phyloP scores from a whole-genome alignment of 2,329 filamentous ascomycete genomes.

The Fusarium pseudocircinatum region DNA sequence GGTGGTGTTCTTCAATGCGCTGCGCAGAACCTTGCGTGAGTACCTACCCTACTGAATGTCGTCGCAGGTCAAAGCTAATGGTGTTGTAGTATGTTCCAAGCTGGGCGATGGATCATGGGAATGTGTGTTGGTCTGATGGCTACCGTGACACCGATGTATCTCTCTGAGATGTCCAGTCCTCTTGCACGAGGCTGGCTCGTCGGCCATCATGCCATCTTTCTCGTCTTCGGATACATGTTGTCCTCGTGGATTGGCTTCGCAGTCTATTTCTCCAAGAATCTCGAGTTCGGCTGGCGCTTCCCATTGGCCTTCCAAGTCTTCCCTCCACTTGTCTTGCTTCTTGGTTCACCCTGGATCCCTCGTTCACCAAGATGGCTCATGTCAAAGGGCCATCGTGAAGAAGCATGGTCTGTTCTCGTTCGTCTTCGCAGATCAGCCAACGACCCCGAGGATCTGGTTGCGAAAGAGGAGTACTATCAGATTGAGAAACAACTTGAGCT shows the following conservation, averaged over 20 bases:
- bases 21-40: slow-evolving; percentile 54
- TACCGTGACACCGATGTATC: slow-evolving; percentile 50
- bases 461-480: slow-evolving; percentile 58
- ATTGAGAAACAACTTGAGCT: slow-evolving; percentile 56
- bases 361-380: slow-evolving; percentile 60
- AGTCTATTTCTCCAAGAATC: slow-evolving; percentile 45
- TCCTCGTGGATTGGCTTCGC: slow-evolving; percentile 53
- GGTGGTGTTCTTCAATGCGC: slow-evolving; percentile 59
- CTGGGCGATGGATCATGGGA: slow-evolving; percentile 57
- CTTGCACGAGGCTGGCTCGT: slow-evolving; percentile 59
- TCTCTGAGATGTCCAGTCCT: slow-evolving; percentile 47
- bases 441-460: slow-evolving; percentile 52
- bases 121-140: slow-evolving; percentile 53
- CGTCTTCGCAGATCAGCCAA: slow-evolving; percentile 42
- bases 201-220: slow-evolving; percentile 59
- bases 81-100: slow-evolving; percentile 47
- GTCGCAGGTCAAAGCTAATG: background rate
- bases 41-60: fast-evolving
- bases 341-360: slow-evolving; percentile 50
- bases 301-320: slow-evolving; percentile 55
- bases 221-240: slow-evolving; percentile 57
- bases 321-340: slow-evolving; percentile 49
- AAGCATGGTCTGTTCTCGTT: slow-evolving; percentile 55
- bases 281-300: slow-evolving; percentile 53
- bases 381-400: slow-evolving; percentile 54